Percentiles rank a stretch among this genome's conserved stretches.
These are phyloP conservation scores for Stephanodiscus triporus DNA, from an alignment of 108 stramenopile genomes.

Conservation along the genomic window DNA sequence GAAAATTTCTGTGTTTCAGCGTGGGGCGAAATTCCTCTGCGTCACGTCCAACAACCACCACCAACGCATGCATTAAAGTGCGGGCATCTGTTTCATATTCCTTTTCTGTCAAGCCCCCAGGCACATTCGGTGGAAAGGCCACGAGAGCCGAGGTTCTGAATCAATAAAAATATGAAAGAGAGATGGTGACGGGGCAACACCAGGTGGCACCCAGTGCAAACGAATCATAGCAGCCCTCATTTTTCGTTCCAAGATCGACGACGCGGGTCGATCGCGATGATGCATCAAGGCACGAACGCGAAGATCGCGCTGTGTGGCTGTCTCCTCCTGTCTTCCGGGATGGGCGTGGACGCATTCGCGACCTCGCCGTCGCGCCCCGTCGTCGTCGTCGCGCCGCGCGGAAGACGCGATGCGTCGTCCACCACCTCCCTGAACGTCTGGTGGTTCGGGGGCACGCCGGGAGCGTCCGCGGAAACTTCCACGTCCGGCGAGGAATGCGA, in stretches of 20 bases:
- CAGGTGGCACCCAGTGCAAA: background rate
- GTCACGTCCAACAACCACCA: no score
- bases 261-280: background rate
- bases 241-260: no score
- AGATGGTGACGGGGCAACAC: background rate
- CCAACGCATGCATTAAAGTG: no score
- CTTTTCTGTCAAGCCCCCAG: no score
- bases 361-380: background rate
- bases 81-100: no score
- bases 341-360: conserved; percentile 7
- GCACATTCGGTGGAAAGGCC: no score
- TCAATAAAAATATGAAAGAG: background rate
- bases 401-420: background rate
- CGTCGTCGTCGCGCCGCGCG: conserved; percentile 1
- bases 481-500: conserved; percentile 48
- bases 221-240: no score
- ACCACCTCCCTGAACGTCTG: conserved; percentile 38
- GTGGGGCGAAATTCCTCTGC: no score
- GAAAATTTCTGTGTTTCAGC: no score
- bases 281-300: background rate
- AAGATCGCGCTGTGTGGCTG: background rate
- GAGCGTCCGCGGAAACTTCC: conserved; percentile 22
- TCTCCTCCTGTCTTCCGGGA: background rate
- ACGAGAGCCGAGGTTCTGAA: no score
- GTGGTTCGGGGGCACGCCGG: conserved; percentile 55